Evolutionary conservation across 768 basidiomycete species (phyloP).

Genomic region (Calocera viscosa): DNA sequence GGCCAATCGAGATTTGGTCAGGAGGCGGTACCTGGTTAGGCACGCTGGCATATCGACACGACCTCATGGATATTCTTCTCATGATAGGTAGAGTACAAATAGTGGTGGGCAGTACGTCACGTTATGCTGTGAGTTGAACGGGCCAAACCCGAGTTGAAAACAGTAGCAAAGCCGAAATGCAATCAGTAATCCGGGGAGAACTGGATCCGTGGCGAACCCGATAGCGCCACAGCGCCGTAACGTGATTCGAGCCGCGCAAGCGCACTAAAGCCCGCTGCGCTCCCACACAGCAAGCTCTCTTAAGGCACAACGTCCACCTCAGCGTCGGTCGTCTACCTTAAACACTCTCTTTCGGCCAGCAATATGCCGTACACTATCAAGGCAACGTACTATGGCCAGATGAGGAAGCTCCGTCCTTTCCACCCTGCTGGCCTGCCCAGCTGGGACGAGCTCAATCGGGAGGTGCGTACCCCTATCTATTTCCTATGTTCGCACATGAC

Average conservation of each 20-base stretch:
- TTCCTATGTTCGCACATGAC: background rate
- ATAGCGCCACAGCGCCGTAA: no score
- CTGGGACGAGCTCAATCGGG: background rate
- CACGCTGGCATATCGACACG: background rate
- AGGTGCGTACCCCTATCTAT: background rate
- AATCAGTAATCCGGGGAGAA: background rate
- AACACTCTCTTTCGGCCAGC: background rate
- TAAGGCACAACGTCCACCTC: background rate
- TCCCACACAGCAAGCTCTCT: background rate
- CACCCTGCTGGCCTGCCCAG: background rate
- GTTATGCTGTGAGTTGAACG: no score
- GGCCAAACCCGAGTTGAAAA: no score
- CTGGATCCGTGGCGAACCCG: background rate
- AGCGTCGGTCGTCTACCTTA: background rate
- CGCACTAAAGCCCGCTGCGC: background rate
- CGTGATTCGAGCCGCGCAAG: background rate
- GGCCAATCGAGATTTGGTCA: background rate
- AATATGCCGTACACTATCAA: conserved; percentile 4
- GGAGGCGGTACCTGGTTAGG: background rate
- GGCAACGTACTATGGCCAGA: background rate
- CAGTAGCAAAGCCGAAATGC: no score
- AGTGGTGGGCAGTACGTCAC: no score
- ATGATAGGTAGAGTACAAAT: no score
- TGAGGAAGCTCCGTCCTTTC: background rate
- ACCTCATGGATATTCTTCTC: background rate